Percentiles rank a stretch among this genome's conserved stretches.
Evolutionary conservation across 108 stramenopile species (phyloP).

Genomic region (Nitzschia sp.): DNA sequence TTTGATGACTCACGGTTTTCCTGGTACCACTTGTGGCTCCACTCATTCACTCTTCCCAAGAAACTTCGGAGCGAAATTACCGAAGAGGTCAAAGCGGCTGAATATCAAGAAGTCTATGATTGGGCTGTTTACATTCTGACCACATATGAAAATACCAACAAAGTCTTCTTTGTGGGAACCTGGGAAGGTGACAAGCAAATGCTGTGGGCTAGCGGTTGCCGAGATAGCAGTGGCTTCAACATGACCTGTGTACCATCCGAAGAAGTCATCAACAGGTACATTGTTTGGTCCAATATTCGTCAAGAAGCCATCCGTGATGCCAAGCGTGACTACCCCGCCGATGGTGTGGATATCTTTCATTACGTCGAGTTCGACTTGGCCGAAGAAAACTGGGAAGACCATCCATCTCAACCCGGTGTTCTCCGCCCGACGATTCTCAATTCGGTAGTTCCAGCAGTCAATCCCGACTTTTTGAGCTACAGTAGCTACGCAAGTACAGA

Average conservation of each 20-base stretch:
- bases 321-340: neutral
- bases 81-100: neutral
- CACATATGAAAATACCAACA: neutral
- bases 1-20: neutral
- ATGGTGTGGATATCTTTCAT: neutral
- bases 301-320: neutral
- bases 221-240: neutral
- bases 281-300: neutral
- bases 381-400: conserved; percentile 1
- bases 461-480: conserved; percentile 8
- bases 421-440: conserved; percentile 3
- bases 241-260: neutral
- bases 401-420: neutral
- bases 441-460: conserved; percentile 1
- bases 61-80: neutral
- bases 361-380: conserved; percentile 4
- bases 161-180: neutral
- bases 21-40: conserved; percentile 1
- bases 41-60: conserved; percentile 3
- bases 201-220: conserved; percentile 1
- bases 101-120: conserved; percentile 3
- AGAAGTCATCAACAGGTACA: neutral
- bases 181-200: conserved; percentile 7
- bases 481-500: conserved; percentile 2
- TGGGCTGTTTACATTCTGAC: neutral